These are phyloP conservation scores for Cyberlindnera galapagoensis DNA, from an alignment of 805 yeast genomes.

Conservation along the genomic window DNA sequence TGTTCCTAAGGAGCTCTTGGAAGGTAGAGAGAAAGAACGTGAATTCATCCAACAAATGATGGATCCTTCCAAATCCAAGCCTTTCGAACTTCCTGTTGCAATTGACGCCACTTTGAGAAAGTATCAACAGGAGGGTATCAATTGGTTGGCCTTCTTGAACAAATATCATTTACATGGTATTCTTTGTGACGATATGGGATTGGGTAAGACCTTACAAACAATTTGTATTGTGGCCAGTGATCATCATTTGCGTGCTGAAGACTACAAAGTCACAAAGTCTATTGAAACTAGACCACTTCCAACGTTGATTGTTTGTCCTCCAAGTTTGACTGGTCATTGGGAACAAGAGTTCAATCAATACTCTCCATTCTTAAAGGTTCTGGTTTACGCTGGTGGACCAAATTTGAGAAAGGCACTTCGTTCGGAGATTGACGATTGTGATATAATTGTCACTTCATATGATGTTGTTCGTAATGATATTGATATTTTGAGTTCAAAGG, in stretches of 20 bases:
- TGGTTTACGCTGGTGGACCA: slow-evolving; percentile 95
- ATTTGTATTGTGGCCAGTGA: slow-evolving; percentile 96
- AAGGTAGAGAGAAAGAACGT: slow-evolving; percentile 89
- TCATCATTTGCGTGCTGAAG: slow-evolving; percentile 77
- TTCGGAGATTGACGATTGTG: slow-evolving; percentile 45
- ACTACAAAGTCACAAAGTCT: slow-evolving; percentile 49
- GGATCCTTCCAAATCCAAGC: slow-evolving; percentile 87
- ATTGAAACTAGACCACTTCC: slow-evolving; percentile 72
- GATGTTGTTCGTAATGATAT: slow-evolving; percentile 95
- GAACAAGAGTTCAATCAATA: slow-evolving; percentile 88
- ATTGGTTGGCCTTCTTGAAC: slow-evolving; percentile 94
- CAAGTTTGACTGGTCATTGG: slow-evolving; percentile 98
- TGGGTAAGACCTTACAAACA: slow-evolving; percentile 95
- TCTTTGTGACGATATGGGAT: slow-evolving; percentile 98
- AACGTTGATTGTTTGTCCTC: slow-evolving; percentile 88
- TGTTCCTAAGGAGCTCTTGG: slow-evolving; percentile 75
- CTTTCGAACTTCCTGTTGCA: slow-evolving; percentile 83
- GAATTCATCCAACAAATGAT: slow-evolving; percentile 95
- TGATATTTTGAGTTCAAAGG: slow-evolving; percentile 48
- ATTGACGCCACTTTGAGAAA: slow-evolving; percentile 89
- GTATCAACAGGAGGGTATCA: slow-evolving; percentile 97
- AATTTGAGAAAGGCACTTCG: slow-evolving; percentile 54
- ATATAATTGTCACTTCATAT: slow-evolving; percentile 88
- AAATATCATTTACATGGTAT: slow-evolving; percentile 95
- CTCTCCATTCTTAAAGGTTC: slow-evolving; percentile 76